Evolutionary conservation across 2,329 filamentous ascomycete species (phyloP).

Genomic region (Colletotrichum liriopes): DNA sequence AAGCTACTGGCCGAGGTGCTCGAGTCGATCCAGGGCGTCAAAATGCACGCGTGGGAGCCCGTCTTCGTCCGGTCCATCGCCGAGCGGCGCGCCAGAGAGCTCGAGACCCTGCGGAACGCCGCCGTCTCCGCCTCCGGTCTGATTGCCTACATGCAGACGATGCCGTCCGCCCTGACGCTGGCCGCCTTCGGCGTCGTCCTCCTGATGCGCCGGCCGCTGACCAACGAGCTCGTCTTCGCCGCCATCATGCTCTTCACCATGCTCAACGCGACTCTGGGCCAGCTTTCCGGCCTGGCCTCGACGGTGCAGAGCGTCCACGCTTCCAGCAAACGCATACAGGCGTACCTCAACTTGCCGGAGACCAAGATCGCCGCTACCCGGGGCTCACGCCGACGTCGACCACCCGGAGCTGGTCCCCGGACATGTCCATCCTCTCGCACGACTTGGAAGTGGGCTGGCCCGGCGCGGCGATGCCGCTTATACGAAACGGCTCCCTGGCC

Average conservation of each 20-base stretch:
- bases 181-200: conserved; percentile 7
- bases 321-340: not conserved
- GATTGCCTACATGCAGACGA: conserved; percentile 14
- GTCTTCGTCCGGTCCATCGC: conserved; percentile 8
- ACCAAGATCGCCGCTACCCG: not conserved
- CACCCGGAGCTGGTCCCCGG: not conserved
- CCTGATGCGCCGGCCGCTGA: not conserved
- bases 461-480: not conserved
- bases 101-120: conserved; percentile 5
- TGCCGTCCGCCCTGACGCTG: conserved; percentile 10
- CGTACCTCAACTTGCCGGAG: conserved; percentile 4
- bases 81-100: not conserved
- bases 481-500: not conserved
- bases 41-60: conserved; percentile 17
- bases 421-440: not conserved
- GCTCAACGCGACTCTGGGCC: conserved; percentile 11
- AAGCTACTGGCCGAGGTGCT: conserved; percentile 3
- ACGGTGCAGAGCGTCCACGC: conserved; percentile 6
- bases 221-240: conserved; percentile 7
- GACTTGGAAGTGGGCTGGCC: not conserved
- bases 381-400: not conserved
- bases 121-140: not conserved
- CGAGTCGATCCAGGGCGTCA: conserved; percentile 2
- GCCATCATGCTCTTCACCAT: conserved; percentile 13
- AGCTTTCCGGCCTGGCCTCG: conserved; percentile 1